Evolutionary conservation across 2,329 filamentous ascomycete genomes (phyloP), one percentile per base, ranked within the genome.

Genomic region (Trichoderma guizhouense): DNA sequence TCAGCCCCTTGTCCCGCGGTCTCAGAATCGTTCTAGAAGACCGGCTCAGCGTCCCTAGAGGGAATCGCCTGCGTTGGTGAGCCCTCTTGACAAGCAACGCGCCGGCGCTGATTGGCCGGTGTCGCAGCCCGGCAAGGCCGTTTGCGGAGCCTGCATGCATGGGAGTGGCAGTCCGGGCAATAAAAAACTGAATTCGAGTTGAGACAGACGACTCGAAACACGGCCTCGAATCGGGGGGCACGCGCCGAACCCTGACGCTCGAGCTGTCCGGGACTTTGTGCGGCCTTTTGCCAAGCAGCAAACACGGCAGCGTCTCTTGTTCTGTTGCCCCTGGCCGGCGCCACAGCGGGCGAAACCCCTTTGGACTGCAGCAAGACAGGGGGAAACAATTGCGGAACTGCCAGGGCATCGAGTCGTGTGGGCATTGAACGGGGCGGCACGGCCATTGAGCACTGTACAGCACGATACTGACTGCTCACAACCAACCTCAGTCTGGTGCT

Each of bases 11-110:
- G 75, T 75, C 78, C 76, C 77, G 76, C 71, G 77, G 75, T 69
- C 60, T 74, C 65, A 76, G 77, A 79, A 78, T 73, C 53, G 73
- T 79, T 79, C 77, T 79, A 79, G 77, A 79, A 79, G 76, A 47
- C 63, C 67, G 57, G 57, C 60, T 69, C 66, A 62, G 66, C 57
- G 39, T 51, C 55, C 39, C 15, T 62, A 32, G 57, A 53, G 66
- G 66, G 57, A 61, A 61, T 62, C 66, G 66, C 57, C 66, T 57
- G 60, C 65, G 57, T 30, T 61, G 66, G 66, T 43, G 57, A 62
- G 57, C 21, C 39, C 28, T 57, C 21, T 28, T 47, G 32, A 64
- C 69, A 53, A 64, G 61, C 69, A 30, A 28, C 51, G 32, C 36
- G 55, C 15, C 63, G n/a, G 43, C 28, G 18, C 57, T 62, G 36